A percentile compares a stretch with the other conserved stretches of the same genome.
Evolutionary conservation across 352 stramenopile species (phyloP).

Genomic region (Globisporangium uncinulatum): DNA sequence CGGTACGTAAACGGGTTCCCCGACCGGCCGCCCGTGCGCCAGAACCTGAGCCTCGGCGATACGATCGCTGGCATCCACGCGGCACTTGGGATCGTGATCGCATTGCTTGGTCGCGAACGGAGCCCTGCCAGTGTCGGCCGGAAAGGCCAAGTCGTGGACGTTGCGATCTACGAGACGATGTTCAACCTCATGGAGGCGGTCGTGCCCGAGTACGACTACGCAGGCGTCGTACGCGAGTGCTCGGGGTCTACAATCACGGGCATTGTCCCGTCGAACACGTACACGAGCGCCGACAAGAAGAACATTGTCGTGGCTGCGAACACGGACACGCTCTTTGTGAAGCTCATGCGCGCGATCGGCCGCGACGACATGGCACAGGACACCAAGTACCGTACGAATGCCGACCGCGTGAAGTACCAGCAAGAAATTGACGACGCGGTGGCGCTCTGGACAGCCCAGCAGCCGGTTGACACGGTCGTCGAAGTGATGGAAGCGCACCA

Average conservation of each 20-base stretch:
- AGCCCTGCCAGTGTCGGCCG: conserved; percentile 9
- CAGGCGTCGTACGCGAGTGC: conserved; percentile 68
- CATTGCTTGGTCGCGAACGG: conserved; percentile 66
- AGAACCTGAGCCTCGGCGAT: conserved; percentile 82
- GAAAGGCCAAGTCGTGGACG: conserved; percentile 72
- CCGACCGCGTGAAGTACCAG: conserved; percentile 52
- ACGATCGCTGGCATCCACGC: conserved; percentile 82
- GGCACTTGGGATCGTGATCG: conserved; percentile 75
- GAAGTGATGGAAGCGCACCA: conserved; percentile 49
- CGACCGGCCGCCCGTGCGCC: conserved; percentile 66
- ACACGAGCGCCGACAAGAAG: conserved; percentile 77
- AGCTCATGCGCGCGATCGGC: conserved; percentile 73
- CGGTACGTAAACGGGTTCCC: conserved; percentile 85
- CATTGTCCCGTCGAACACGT: conserved; percentile 86
- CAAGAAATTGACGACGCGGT: conserved; percentile 59
- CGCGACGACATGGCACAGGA: conserved; percentile 46
- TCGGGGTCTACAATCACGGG: conserved; percentile 85
- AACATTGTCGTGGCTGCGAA: conserved; percentile 84
- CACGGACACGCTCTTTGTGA: conserved; percentile 76
- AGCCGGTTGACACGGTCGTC: conserved; percentile 41
- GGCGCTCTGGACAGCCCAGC: conserved; percentile 41
- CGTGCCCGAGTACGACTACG: conserved; percentile 81
- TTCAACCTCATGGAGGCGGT: conserved; percentile 85
- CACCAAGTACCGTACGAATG: conserved; percentile 61
- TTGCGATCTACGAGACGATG: conserved; percentile 87